Percentiles rank a stretch among this genome's conserved stretches.
These are phyloP conservation scores for Hemileccinum rubropunctum DNA, from an alignment of 768 basidiomycete species.

Conservation along the genomic window DNA sequence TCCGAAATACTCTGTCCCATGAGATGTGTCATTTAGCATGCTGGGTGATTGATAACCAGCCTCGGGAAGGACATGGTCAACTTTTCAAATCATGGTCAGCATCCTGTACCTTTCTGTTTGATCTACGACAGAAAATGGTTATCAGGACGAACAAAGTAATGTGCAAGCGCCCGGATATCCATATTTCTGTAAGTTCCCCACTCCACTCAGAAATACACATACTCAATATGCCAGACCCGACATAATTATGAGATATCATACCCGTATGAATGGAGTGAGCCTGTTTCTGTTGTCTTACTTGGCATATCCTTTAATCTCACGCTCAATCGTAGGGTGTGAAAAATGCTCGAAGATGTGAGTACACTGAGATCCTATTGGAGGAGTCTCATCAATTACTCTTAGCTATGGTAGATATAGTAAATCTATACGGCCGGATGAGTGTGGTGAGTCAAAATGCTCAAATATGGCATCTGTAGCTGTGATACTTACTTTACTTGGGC, in stretches of 20 bases:
- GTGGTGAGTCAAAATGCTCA: constrained; percentile 41
- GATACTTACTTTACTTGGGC: not conserved
- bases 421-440: constrained; percentile 65
- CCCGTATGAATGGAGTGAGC: constrained; percentile 71
- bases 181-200: constrained; percentile 54
- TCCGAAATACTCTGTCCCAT: constrained; percentile 79
- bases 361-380: not conserved
- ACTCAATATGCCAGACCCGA: constrained; percentile 45
- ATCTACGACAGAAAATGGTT: not conserved
- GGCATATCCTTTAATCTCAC: constrained; percentile 2
- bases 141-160: constrained; percentile 69
- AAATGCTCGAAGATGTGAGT: constrained; percentile 62
- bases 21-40: constrained; percentile 92
- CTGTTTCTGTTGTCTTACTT: not conserved
- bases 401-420: constrained; percentile 77
- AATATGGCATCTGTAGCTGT: not conserved
- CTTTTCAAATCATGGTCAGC: constrained; percentile 71
- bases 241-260: constrained; percentile 77
- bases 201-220: not conserved
- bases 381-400: constrained; percentile 5
- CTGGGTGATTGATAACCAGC: constrained; percentile 74
- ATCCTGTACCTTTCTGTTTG: not conserved
- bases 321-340: constrained; percentile 49
- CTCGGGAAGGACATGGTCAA: constrained; percentile 70
- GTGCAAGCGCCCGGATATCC: constrained; percentile 62